Conservation (phyloP, 495 filamentous ascomycete species). For the Penicillium crystallinum region DNA sequence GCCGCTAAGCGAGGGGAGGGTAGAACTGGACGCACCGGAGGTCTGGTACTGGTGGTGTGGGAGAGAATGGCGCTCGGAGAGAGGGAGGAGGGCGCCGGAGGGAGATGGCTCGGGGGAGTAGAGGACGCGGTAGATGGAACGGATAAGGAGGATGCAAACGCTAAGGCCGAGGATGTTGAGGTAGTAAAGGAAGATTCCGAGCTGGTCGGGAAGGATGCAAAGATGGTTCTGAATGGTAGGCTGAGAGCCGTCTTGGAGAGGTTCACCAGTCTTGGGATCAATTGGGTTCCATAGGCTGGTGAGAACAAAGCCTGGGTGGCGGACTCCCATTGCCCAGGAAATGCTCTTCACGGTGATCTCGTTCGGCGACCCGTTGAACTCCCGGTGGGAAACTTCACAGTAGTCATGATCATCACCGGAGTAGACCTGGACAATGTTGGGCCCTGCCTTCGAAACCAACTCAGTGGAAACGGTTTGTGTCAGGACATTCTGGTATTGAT, state of each 20-base stretch:
- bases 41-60: slow-evolving; percentile 24
- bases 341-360: slow-evolving; percentile 95
- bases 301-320: slow-evolving; percentile 79
- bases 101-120: slow-evolving; percentile 12
- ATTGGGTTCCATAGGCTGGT: slow-evolving; percentile 90
- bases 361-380: slow-evolving; percentile 59
- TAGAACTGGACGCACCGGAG: slow-evolving; percentile 38
- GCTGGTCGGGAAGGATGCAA: slow-evolving; percentile 85
- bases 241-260: slow-evolving; percentile 34
- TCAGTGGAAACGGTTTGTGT: slow-evolving; percentile 64
- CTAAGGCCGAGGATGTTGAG: slow-evolving; percentile 55
- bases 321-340: slow-evolving; percentile 95
- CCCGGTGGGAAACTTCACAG: slow-evolving; percentile 77
- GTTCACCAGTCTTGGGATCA: slow-evolving; percentile 53
- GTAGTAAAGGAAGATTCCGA: slow-evolving; percentile 78
- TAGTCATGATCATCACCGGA: slow-evolving; percentile 99
- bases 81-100: slow-evolving; percentile 30
- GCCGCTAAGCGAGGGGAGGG: slow-evolving; percentile 24
- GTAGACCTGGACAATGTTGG: slow-evolving; percentile 69
- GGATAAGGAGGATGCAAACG: slow-evolving; percentile 52
- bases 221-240: slow-evolving; percentile 80
- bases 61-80: slow-evolving; percentile 27
- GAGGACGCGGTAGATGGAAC: slow-evolving; percentile 50
- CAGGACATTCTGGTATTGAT: slow-evolving; percentile 97
- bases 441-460: slow-evolving; percentile 66